Conservation (phyloP, 805 yeast genomes). For the Helenozyma rhizophorensis region DNA sequence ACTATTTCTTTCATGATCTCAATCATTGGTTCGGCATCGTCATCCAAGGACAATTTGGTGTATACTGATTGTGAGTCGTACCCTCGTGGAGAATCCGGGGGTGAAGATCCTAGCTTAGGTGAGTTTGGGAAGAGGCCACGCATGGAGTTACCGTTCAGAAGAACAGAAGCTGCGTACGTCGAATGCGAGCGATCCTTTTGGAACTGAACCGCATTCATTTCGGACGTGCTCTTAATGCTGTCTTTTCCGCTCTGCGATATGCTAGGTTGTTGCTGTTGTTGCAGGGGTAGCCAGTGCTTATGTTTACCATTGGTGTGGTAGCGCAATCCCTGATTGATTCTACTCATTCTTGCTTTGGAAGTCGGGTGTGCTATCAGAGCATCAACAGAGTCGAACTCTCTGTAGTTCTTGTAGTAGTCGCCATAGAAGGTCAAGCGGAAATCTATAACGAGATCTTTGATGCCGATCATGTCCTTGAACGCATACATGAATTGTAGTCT, state of each 20-base stretch:
- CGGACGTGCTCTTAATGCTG: conserved; percentile 25
- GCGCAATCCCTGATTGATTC: conserved; percentile 79
- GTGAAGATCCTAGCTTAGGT: conserved; percentile 18
- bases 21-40: conserved; percentile 11
- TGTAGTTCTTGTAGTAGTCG: conserved; percentile 66
- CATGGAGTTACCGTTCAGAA: conserved; percentile 28
- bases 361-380: conserved; percentile 64
- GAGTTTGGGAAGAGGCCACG: conserved; percentile 29
- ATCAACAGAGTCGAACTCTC: conserved; percentile 78
- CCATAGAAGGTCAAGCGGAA: conserved; percentile 68
- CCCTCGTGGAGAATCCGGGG: conserved; percentile 17
- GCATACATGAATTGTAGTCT: conserved; percentile 62
- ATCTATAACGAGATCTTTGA: conserved; percentile 76
- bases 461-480: conserved; percentile 68
- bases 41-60: conserved; percentile 1
- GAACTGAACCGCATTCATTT: conserved; percentile 18
- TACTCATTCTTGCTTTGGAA: conserved; percentile 57
- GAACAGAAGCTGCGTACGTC: conserved; percentile 23
- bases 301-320: conserved; percentile 73
- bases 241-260: conserved; percentile 2
- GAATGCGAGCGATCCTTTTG: conserved; percentile 4
- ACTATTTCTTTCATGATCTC: conserved; percentile 18
- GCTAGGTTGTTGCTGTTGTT: conserved; percentile 8
- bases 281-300: conserved; percentile 68
- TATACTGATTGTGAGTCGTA: background rate